A percentile compares a stretch with the other conserved stretches of the same genome.
phyloP scores from a whole-genome alignment of 495 filamentous ascomycete species.

The Hypomontagnella submonticulosa region DNA sequence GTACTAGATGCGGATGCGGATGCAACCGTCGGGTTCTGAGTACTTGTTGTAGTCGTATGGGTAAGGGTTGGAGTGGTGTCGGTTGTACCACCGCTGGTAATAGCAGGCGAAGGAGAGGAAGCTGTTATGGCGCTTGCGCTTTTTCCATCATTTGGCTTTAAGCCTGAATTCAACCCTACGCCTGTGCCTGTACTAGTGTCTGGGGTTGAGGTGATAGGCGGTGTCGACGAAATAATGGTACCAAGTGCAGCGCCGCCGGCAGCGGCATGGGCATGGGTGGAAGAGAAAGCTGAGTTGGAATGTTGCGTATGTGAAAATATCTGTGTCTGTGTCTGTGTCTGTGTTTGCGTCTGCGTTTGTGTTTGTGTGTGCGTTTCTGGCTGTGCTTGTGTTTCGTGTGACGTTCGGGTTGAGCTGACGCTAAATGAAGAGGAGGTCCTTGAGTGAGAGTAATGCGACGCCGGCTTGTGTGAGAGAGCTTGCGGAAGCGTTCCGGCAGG shows the following conservation, averaged over 20 bases:
- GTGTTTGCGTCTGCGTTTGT: slow-evolving; percentile 21
- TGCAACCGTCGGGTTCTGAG: slow-evolving; percentile 21
- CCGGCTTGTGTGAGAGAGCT: slow-evolving; percentile 35
- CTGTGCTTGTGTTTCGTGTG: slow-evolving; percentile 40
- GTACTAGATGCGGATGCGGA: slow-evolving; percentile 28
- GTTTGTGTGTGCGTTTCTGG: slow-evolving; percentile 10
- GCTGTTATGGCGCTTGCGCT: slow-evolving; percentile 26
- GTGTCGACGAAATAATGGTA: slow-evolving; percentile 37
- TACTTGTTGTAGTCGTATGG: background rate
- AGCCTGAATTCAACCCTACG: slow-evolving; percentile 3
- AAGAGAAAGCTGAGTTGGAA: background rate
- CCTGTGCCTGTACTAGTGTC: slow-evolving; percentile 9
- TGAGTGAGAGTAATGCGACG: slow-evolving; percentile 36
- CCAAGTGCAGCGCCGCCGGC: slow-evolving; percentile 16
- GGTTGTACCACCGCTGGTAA: slow-evolving; percentile 9
- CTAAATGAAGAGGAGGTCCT: slow-evolving; percentile 42
- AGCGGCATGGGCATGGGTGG: slow-evolving; percentile 21
- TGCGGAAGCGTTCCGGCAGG: slow-evolving; percentile 40
- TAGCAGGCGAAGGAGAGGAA: slow-evolving; percentile 10
- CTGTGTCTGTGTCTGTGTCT: slow-evolving; percentile 3
- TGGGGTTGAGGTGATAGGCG: slow-evolving; percentile 25
- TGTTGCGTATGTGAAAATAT: background rate
- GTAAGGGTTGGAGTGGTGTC: slow-evolving; percentile 16
- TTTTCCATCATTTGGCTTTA: slow-evolving; percentile 28
- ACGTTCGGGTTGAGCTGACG: slow-evolving; percentile 32